Base-by-base conservation (phyloP, 495 filamentous ascomycete species). In the Apodospora peruviana region DNA sequence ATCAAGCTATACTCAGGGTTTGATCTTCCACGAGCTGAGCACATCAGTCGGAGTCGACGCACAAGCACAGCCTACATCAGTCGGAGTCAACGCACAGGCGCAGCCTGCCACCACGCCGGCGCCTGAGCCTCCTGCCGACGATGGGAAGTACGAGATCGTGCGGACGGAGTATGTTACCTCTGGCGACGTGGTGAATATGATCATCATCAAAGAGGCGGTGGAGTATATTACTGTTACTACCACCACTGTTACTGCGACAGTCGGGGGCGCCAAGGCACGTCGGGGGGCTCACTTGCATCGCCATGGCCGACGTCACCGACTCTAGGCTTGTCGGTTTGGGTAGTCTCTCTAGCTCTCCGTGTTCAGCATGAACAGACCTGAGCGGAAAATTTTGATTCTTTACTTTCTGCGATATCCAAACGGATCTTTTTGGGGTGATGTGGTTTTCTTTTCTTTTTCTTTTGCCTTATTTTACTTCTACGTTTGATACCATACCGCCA, bases 151-250 rank as follows among this genome's bases (percentile, higher is more conserved):
- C 52, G 53, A 62, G 48, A 52, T 67, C 29, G 47, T 68, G 19
- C 70, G 71, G 54, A 76, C 73, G 16, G 64, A 73, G 43, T 71
- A 65, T 29, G 45, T 71, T 20, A 72, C 73, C 19, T 57, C 59
- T 17, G 67, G 62, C 47, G 50, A 55, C 25, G 51, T 66, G 17
- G 67, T 76, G 14, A 63, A 64, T 47, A 64, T 70, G 59, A 59
- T 76, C 17, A 55, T 76, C 11, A 65, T 70, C 61, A 67, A 71
- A 45, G 66, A 75, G 58, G 68, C 67, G 18, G 53, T 72, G 8
- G 64, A 69, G 39, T 73, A 69, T 21, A 67, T 75, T 29, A 59
- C 55, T 1, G 53, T 64, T 5, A 66, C 62, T 3, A 68, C 69
- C 2, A 66, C 62, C 2, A 66, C 66, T 5, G 56, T 63, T 7